Conservation (phyloP, 2,329 filamentous ascomycete genomes). For the Ceratocystis destructans region DNA sequence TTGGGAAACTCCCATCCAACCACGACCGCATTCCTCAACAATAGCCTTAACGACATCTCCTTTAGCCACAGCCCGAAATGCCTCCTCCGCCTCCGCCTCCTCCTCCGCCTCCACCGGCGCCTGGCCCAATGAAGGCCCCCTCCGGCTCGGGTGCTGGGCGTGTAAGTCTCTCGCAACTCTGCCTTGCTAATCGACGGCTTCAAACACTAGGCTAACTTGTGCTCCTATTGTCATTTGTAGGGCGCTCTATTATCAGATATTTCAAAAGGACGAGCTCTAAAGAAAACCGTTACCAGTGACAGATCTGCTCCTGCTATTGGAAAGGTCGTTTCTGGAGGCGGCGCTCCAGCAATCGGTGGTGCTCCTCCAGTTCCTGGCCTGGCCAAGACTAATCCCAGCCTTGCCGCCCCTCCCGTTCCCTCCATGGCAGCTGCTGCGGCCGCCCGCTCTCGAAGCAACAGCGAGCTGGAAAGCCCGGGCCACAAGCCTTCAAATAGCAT, state of each 20-base stretch:
- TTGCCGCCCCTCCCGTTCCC: conserved; percentile 62
- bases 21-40: background rate
- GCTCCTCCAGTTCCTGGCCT: conserved; percentile 56
- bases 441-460: conserved; percentile 62
- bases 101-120: conserved; percentile 43
- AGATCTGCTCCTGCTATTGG: conserved; percentile 66
- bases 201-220: conserved; percentile 18
- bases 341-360: conserved; percentile 49
- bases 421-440: conserved; percentile 46
- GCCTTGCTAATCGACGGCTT: background rate
- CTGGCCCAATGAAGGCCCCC: conserved; percentile 46
- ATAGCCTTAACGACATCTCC: conserved; percentile 18
- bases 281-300: conserved; percentile 83
- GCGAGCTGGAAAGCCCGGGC: conserved; percentile 47
- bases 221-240: conserved; percentile 34
- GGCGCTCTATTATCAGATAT: conserved; percentile 82
- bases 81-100: conserved; percentile 56
- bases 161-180: background rate
- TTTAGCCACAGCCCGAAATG: conserved; percentile 52
- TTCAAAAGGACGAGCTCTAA: conserved; percentile 61
- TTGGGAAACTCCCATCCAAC: background rate
- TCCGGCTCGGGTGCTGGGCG: background rate
- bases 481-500: conserved; percentile 24
- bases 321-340: conserved; percentile 31
- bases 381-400: conserved; percentile 40